These are phyloP conservation scores for California macrophylla DNA, from an alignment of 441 rosid genomes.

Conservation along the genomic window DNA sequence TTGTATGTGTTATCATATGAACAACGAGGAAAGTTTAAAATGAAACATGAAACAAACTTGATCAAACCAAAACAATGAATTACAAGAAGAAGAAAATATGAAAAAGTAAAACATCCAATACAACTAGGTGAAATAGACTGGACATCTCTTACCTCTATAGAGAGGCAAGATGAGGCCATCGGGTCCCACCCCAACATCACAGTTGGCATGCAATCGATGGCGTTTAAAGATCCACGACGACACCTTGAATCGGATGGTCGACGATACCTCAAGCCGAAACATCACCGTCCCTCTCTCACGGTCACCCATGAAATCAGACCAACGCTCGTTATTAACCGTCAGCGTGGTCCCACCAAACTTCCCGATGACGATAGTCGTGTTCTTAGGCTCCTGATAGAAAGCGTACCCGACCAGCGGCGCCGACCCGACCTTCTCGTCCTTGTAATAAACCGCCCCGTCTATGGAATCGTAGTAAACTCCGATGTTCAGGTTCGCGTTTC, in stretches of 20 bases:
- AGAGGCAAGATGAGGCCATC: conserved; percentile 45
- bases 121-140: conserved; percentile 29
- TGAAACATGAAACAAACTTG: no score
- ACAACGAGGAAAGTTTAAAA: no score
- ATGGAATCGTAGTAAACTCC: conserved; percentile 46
- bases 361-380: conserved; percentile 29
- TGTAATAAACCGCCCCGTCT: conserved; percentile 48
- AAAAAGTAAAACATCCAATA: no score
- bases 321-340: conserved; percentile 41
- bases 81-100: no score
- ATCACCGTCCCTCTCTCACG: conserved; percentile 40
- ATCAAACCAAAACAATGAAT: no score
- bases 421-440: conserved; percentile 46
- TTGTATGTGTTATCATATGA: no score
- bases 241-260: conserved; percentile 51
- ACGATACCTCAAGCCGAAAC: conserved; percentile 53
- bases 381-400: conserved; percentile 60
- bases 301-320: conserved; percentile 55
- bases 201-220: conserved; percentile 61
- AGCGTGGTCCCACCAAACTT: conserved; percentile 56
- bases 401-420: conserved; percentile 26
- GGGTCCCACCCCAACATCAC: conserved; percentile 42
- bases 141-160: conserved; percentile 44
- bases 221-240: conserved; percentile 45
- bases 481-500: conserved; percentile 60